Percentiles rank a stretch among this genome's conserved stretches.
phyloP scores from a whole-genome alignment of 768 basidiomycete genomes.

The Gloeopeniophorella convolvens region DNA sequence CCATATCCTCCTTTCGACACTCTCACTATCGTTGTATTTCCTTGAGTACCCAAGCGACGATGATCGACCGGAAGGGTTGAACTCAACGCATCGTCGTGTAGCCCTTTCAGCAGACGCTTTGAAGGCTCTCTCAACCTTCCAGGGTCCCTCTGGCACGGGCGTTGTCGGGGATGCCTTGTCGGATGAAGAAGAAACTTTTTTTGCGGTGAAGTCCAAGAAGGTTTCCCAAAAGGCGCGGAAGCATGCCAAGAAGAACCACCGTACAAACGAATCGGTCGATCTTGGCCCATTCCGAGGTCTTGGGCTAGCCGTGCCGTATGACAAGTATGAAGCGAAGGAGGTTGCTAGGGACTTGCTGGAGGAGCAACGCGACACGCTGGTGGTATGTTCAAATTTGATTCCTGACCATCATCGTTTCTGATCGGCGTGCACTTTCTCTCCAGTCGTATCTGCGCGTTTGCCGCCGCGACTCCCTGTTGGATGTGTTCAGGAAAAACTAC shows the following conservation, averaged over 20 bases:
- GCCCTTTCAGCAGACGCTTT: constrained; percentile 1
- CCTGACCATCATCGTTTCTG: neutral
- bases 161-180: neutral
- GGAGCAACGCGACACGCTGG: constrained; percentile 25
- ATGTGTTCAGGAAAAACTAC: constrained; percentile 5
- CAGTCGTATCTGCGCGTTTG: constrained; percentile 5
- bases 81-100: constrained; percentile 6
- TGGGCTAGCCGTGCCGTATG: constrained; percentile 24
- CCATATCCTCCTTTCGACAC: neutral
- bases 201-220: constrained; percentile 4
- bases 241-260: constrained; percentile 20
- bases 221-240: constrained; percentile 29
- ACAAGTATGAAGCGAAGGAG: constrained; percentile 18
- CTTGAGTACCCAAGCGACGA: neutral
- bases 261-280: constrained; percentile 22
- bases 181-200: neutral
- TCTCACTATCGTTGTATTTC: constrained; percentile 9
- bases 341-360: constrained; percentile 20
- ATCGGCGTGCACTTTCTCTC: neutral
- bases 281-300: constrained; percentile 27
- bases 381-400: constrained; percentile 20
- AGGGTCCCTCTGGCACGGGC: neutral
- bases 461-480: constrained; percentile 1
- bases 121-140: neutral
- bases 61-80: neutral